phyloP scores from a whole-genome alignment of 1,139 yeast species.

The Arxiozyma slooffiae region DNA sequence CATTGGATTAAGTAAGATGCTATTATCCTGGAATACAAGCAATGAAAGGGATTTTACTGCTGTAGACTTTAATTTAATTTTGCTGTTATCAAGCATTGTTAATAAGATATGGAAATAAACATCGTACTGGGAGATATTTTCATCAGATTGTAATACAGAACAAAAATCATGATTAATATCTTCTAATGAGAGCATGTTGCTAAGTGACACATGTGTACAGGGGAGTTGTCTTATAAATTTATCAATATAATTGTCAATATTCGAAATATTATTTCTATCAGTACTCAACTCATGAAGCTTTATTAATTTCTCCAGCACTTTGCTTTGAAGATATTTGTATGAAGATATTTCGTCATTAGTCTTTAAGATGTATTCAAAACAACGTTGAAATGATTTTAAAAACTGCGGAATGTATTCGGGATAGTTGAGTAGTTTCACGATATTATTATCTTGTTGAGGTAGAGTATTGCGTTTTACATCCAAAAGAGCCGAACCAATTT shows the following conservation, averaged over 20 bases:
- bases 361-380: slow-evolving; percentile 7
- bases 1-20: slow-evolving; percentile 39
- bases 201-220: not conserved
- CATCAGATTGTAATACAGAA: slow-evolving; percentile 26
- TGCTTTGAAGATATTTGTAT: slow-evolving; percentile 14
- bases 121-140: slow-evolving; percentile 41
- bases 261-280: slow-evolving; percentile 5
- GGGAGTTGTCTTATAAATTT: not conserved
- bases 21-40: slow-evolving; percentile 44
- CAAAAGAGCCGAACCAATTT: slow-evolving; percentile 43
- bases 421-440: slow-evolving; percentile 20
- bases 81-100: slow-evolving; percentile 29
- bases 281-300: slow-evolving; percentile 12
- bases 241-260: not conserved
- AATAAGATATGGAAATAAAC: slow-evolving; percentile 43
- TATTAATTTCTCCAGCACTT: slow-evolving; percentile 13
- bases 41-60: slow-evolving; percentile 51
- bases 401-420: slow-evolving; percentile 17
- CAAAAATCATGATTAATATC: slow-evolving; percentile 12
- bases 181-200: not conserved
- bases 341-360: not conserved
- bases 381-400: slow-evolving; percentile 12
- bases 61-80: slow-evolving; percentile 52
- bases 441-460: slow-evolving; percentile 13
- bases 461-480: slow-evolving; percentile 20